Conservation (phyloP, 2,329 filamentous ascomycete species). For the Hypoxylon sp. region DNA sequence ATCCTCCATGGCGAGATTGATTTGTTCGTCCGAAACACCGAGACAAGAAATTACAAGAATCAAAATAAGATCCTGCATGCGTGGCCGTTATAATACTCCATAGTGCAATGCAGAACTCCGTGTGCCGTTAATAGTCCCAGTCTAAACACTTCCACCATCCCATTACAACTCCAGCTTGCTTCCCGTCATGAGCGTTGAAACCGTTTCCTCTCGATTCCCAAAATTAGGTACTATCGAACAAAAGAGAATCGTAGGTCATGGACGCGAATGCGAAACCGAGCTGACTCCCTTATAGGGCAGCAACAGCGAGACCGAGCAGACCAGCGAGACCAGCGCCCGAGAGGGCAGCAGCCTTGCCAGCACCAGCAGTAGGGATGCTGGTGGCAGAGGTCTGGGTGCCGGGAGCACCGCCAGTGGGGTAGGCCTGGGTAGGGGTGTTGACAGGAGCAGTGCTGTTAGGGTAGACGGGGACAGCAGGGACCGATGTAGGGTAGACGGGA, state of each 20-base stretch:
- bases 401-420: constrained; percentile 54
- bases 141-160: constrained; percentile 51
- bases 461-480: constrained; percentile 52
- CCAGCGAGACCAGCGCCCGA: constrained; percentile 73
- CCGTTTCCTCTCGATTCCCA: constrained; percentile 55
- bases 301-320: constrained; percentile 72
- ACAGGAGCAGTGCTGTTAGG: constrained; percentile 58
- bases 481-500: constrained; percentile 27
- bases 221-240: constrained; percentile 61
- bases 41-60: constrained; percentile 63
- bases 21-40: constrained; percentile 54
- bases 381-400: constrained; percentile 52
- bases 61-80: constrained; percentile 56
- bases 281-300: constrained; percentile 68
- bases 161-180: constrained; percentile 53
- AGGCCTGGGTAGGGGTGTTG: constrained; percentile 49
- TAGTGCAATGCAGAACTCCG: constrained; percentile 57
- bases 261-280: constrained; percentile 53
- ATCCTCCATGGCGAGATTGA: constrained; percentile 55
- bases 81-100: constrained; percentile 56
- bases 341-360: constrained; percentile 69
- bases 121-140: constrained; percentile 51
- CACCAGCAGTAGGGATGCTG: constrained; percentile 67
- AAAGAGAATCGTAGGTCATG: constrained; percentile 59
- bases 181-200: constrained; percentile 59